Evolutionary conservation across 805 yeast species (phyloP).

Genomic region (Candida nitratophila): DNA sequence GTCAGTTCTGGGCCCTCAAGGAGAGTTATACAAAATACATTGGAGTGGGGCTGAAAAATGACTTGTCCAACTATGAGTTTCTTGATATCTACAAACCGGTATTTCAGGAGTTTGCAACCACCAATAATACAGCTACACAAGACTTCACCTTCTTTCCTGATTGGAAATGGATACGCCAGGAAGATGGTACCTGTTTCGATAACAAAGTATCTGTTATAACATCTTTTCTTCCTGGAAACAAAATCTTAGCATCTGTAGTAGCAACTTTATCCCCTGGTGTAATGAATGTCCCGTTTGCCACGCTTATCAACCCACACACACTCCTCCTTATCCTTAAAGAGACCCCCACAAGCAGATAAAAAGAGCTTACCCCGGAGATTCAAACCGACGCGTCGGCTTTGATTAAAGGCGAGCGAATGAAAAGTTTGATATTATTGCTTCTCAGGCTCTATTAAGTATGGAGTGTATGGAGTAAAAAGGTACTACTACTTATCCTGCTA

Average conservation of each 20-base stretch:
- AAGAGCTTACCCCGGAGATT: no score
- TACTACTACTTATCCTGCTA: no score
- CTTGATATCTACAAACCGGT: slow-evolving; percentile 4
- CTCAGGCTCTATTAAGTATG: no score
- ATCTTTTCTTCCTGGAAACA: background rate
- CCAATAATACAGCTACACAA: background rate
- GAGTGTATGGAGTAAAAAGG: no score
- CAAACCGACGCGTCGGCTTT: background rate
- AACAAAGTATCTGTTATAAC: background rate
- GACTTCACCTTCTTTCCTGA: background rate
- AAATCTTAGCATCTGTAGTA: background rate
- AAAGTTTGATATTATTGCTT: no score
- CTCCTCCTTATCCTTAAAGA: background rate
- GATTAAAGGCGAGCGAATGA: no score
- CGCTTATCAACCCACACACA: no score
- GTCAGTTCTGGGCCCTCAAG: slow-evolving; percentile 72
- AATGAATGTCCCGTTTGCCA: no score
- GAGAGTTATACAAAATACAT: slow-evolving; percentile 65
- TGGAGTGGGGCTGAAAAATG: slow-evolving; percentile 49
- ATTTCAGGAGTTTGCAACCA: background rate
- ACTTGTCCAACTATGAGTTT: slow-evolving; percentile 19
- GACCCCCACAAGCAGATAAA: background rate
- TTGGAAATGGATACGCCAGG: background rate
- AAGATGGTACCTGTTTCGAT: background rate
- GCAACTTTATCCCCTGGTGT: no score